Evolutionary conservation across 1,284 basidiomycete species (phyloP), one percentile per base, ranked within the genome.

Genomic region (Acaromyces ingoldii): DNA sequence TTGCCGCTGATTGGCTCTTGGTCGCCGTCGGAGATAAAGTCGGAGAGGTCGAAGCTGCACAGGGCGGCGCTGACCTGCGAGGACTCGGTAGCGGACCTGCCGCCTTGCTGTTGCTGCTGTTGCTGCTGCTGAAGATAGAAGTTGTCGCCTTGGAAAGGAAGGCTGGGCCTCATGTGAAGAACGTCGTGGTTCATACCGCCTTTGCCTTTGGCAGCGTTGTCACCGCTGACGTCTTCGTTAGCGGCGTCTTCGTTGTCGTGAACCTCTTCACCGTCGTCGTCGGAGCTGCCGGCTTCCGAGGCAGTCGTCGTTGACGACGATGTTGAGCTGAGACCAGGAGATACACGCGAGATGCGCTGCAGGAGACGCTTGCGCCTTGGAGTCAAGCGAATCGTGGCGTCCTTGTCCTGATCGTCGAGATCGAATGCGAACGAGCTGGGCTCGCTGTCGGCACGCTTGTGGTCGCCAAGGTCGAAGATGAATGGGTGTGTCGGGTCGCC

Each of bases 21-120:
- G 26, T 34, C 49, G 22, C 37, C 60, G 31, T 67, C 58, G n/a
- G 51, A 52, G 52, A 69, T 67, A 51, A 69, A 69, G 2, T 69
- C 67, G 47, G 59, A 50, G 49, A 69, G 58, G 55, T 58, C 61
- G 36, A 69, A 67, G 30, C 49, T 57, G 57, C 42, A 56, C 39
- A 59, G 50, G 31, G 57, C 53, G 36, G 52, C 53, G n/a, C 55
- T 33, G 24, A n/a, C 26, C 19, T 28, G 13, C 21, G 17, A 11
- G 4, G 13, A 17, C 30, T 19, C 10, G 19, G 42, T 29, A 40
- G 33, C 39, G 58, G 54, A n/a, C n/a, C n/a, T n/a, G n/a, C n/a
- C 37, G 55, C 58, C 13, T 53, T 41, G 19, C 22, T 36, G 29
- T 45, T 38, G 24, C 25, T 36, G 9, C 44, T 53, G 40, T 21